phyloP scores from a whole-genome alignment of 75 land plant species.

The Pseudotsuga menziesii region DNA sequence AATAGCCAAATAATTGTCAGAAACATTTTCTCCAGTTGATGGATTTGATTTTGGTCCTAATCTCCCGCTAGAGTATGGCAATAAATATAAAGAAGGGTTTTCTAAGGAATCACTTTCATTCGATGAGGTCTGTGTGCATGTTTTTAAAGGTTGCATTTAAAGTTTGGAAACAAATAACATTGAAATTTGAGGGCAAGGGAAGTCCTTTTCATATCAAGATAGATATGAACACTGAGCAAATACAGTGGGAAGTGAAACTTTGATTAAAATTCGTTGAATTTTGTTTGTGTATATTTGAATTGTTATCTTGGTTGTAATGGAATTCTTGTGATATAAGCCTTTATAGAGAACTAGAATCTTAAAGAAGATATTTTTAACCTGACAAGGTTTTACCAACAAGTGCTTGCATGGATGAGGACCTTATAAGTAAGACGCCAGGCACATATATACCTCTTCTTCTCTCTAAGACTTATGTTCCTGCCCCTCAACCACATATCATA shows the following conservation, averaged over 20 bases:
- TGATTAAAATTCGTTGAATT: neutral
- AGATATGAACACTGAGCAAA: neutral
- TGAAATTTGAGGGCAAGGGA: neutral
- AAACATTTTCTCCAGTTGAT: constrained; percentile 67
- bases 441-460: constrained; percentile 50
- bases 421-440: constrained; percentile 43
- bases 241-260: neutral
- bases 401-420: constrained; percentile 53
- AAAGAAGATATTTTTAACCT: neutral
- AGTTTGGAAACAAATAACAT: neutral
- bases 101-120: constrained; percentile 67
- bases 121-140: constrained; percentile 57
- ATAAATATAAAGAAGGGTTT: constrained; percentile 19
- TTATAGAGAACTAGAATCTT: neutral
- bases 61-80: constrained; percentile 30
- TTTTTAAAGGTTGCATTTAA: neutral
- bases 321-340: neutral
- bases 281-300: neutral
- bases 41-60: constrained; percentile 46
- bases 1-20: constrained; percentile 36
- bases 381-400: constrained; percentile 42
- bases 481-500: constrained; percentile 32
- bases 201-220: neutral
- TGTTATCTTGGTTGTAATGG: neutral
- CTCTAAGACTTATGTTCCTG: constrained; percentile 37